Evolutionary conservation across 2,329 filamentous ascomycete genomes (phyloP), one percentile per base, ranked within the genome.

Genomic region (Aspergillus aculeatus): DNA sequence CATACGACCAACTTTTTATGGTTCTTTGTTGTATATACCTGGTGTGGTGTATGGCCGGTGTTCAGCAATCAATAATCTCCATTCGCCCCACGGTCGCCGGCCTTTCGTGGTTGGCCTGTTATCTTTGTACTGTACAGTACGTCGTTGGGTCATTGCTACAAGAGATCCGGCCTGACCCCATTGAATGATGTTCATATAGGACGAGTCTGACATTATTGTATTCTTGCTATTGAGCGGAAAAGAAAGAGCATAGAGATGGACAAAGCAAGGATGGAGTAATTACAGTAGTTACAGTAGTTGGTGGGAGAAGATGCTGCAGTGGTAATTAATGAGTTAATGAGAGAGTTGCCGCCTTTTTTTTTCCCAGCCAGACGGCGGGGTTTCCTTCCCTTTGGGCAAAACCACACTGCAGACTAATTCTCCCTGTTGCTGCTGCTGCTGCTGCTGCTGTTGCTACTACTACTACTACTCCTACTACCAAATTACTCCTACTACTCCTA

Each of bases 351-450:
- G 61, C 63, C 63, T 59, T 29, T 10, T 29, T 29, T 54, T 53
- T 59, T 60, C 57, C 58, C 59, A 64, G 59, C 57, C 60, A 64
- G 50, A 58, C 60, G 62, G 65, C 65, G 65, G 65, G 65, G 65
- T 67, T 67, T 58, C 62, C 11, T 35, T 35, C 32, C 32, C 32
- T 35, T 44, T 19, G 38, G 38, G 38, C n/a, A n/a, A 44, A 44
- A 44, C 32, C n/a, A 44, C 38, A n/a, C 26, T 29, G 26, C 26
- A 29, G 26, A 29, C 26, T 29, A 29, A 29, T n/a, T 14, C 38
- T 19, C 16, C 16, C 38, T 41, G 10, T 16, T 16, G 5, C 35
- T 41, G 14, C 35, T 41, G 14, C 14, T 5, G 14, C 14, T n/a
- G 5, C 35, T n/a, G 2, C 14, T 41, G 14, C 14, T 41, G 4